Conservation (phyloP, 441 rosid genomes). For the Raphanus hybrid region DNA sequence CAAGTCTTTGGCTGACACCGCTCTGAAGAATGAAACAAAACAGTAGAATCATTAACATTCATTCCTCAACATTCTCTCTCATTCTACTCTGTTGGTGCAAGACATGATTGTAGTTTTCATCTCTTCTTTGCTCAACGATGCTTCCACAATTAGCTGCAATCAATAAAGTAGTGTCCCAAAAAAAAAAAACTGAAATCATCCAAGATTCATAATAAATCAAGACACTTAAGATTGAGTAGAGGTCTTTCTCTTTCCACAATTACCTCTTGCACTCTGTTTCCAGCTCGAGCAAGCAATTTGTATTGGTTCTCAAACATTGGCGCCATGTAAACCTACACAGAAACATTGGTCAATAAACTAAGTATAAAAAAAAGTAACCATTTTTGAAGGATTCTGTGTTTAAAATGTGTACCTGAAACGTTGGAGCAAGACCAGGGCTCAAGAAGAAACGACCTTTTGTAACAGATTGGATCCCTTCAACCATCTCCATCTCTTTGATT, state of each 20-base stretch:
- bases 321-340: conserved; percentile 88
- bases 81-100: conserved; percentile 78
- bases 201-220: neutral
- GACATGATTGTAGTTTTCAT: conserved; percentile 80
- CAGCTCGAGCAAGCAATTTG: conserved; percentile 91
- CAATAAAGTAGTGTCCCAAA: neutral
- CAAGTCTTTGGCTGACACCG: neutral
- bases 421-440: conserved; percentile 95
- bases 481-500: conserved; percentile 72
- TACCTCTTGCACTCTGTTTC: conserved; percentile 97
- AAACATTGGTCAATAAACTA: no score
- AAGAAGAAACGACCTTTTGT: conserved; percentile 83
- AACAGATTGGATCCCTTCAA: conserved; percentile 79
- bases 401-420: conserved; percentile 73
- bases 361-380: no score
- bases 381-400: no score
- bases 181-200: conserved; percentile 12
- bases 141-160: conserved; percentile 77
- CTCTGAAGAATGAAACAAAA: conserved; percentile 18
- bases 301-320: conserved; percentile 83
- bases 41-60: conserved; percentile 30
- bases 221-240: no score
- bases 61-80: conserved; percentile 16
- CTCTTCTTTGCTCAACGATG: conserved; percentile 76
- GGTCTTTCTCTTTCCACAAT: conserved; percentile 20